Base-by-base conservation (phyloP, 2,329 filamentous ascomycete genomes). In the Anthostomella pinea region DNA sequence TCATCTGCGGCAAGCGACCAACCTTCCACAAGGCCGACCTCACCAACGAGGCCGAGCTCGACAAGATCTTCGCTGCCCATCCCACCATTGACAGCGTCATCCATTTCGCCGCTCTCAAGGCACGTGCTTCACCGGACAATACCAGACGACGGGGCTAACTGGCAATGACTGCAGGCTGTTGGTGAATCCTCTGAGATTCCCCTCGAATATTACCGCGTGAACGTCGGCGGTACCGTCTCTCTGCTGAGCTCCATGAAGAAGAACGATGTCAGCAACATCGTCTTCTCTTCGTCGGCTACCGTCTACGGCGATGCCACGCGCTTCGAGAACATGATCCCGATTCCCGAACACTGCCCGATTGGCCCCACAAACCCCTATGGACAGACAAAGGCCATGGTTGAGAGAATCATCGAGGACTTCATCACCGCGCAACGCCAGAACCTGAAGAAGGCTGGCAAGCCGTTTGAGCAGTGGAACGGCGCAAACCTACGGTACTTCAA, bases 361-460 rank as follows among this genome's bases (percentile, higher is more conserved):
- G 91, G 89, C 33, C 88, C 93, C 10, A 98, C 93, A 52, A 98
- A 97, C 75, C 89, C 91, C 17, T 98, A 98, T 68, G 94, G 93
- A 47, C 88, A 88, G 67, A 98, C 93, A 49, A 98, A 98, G 74
- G 83, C 87, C 57, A 86, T 83, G 52, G 89, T 95, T 46, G 93
- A 98, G 73, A 77, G 74, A 51, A 83, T 95, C 65, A 96, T 98
- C 63, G 89, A 83, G 52, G 93, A 98, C 66, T 81, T 87, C 56
- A 78, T 97, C 66, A 83, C 86, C 41, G 86, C 91, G 13, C 83
- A 96, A 72, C 84, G 91, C 54, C 85, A 78, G 65, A 90, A 88
- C 55, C 74, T 82, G 38, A 77, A 81, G 68, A 95, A 94, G 73
- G 81, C 76, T 11, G 87, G 85, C 46, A 83, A 91, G 67, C 74